Percentiles rank a stretch among this genome's conserved stretches.
phyloP scores from a whole-genome alignment of 495 filamentous ascomycete genomes.

The Tuber brumale region DNA sequence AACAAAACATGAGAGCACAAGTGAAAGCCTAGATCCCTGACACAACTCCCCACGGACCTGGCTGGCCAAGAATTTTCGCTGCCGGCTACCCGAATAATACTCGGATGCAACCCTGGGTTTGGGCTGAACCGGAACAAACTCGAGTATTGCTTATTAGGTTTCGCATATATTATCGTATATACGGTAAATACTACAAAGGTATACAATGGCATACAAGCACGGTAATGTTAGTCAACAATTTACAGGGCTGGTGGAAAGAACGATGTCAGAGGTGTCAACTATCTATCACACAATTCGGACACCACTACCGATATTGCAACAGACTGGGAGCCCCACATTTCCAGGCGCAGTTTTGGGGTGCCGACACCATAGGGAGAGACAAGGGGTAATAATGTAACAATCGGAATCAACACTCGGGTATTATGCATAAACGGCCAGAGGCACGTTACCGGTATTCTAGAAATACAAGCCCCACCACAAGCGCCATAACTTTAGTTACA shows the following conservation, averaged over 20 bases:
- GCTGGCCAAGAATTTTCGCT: not conserved
- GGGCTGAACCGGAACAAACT: not conserved
- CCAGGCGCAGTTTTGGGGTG: not conserved
- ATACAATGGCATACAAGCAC: not conserved
- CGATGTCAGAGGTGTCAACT: not conserved
- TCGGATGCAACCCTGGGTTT: not conserved
- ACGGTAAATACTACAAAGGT: not conserved
- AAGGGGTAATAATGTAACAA: not conserved
- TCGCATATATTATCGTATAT: not conserved
- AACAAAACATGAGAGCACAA: not conserved
- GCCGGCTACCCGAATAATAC: not conserved
- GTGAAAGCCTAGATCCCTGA: not conserved
- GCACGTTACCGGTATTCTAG: not conserved
- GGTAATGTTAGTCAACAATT: not conserved
- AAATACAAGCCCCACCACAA: not conserved
- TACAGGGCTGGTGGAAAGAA: not conserved
- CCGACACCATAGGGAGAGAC: not conserved
- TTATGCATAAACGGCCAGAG: not conserved
- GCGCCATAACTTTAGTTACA: not conserved
- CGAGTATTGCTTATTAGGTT: not conserved
- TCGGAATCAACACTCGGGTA: not conserved
- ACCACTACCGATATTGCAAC: not conserved
- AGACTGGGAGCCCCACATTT: not conserved
- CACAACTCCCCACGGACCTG: not conserved
- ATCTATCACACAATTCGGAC: not conserved